Percentiles rank a stretch among this genome's conserved stretches.
phyloP scores from a whole-genome alignment of 169 alveolate genomes.

The Toxoplasma gondii region DNA sequence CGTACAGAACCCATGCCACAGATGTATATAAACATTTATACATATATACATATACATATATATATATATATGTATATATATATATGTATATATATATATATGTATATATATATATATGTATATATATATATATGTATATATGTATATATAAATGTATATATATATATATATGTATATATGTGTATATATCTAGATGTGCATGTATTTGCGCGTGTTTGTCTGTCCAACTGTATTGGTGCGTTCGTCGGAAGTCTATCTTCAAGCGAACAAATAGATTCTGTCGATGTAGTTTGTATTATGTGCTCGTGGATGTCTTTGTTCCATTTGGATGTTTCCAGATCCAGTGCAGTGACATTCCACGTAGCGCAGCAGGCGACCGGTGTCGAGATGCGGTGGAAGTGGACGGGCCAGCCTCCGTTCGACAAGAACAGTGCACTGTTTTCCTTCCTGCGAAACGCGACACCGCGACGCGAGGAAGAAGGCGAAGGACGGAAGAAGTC shows the following conservation, averaged over 20 bases:
- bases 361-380: neutral
- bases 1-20: neutral
- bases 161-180: too few species aligned
- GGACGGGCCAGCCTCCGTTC: conserved; percentile 5
- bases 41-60: neutral
- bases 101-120: too few species aligned
- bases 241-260: too few species aligned
- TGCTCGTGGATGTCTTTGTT: neutral
- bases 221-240: too few species aligned
- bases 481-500: neutral
- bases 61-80: too few species aligned
- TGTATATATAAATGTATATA: too few species aligned
- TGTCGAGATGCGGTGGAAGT: conserved; percentile 37
- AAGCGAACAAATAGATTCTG: too few species aligned
- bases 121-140: too few species aligned
- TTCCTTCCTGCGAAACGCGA: neutral
- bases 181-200: neutral
- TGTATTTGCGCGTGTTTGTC: neutral
- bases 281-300: too few species aligned
- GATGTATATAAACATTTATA: neutral
- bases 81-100: too few species aligned
- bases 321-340: neutral
- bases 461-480: neutral
- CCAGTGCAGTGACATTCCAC: neutral
- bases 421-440: neutral